A percentile compares a stretch with the other conserved stretches of the same genome.
Conservation (phyloP, 23 red algal genomes). For the Gracilariopsis chorda region DNA sequence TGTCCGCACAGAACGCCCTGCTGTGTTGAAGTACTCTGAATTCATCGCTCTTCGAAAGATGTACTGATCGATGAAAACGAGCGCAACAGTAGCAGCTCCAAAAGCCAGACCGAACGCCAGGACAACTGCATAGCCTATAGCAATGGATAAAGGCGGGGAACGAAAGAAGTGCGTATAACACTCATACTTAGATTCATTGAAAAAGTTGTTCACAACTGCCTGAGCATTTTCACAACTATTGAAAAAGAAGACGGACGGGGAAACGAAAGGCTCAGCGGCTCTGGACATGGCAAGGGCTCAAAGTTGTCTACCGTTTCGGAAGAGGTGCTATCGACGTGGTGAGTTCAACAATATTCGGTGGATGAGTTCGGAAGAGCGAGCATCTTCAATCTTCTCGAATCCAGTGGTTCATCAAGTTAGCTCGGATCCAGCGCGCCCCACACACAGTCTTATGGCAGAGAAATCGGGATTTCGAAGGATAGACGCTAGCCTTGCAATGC, state of each 20-base stretch:
- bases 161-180: constrained; percentile 52
- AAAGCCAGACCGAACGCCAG: constrained; percentile 74
- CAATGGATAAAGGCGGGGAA: neutral
- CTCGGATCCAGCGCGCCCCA: too few species aligned
- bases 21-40: constrained; percentile 90
- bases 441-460: too few species aligned
- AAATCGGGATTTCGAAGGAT: too few species aligned
- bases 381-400: too few species aligned
- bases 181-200: constrained; percentile 37
- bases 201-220: constrained; percentile 37
- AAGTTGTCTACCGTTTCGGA: too few species aligned
- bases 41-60: constrained; percentile 60
- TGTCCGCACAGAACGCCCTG: constrained; percentile 65
- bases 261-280: neutral
- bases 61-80: constrained; percentile 74
- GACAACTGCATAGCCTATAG: constrained; percentile 64
- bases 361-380: too few species aligned
- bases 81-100: constrained; percentile 61
- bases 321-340: too few species aligned
- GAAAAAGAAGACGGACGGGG: neutral
- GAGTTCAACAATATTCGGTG: too few species aligned
- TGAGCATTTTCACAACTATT: neutral
- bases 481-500: too few species aligned
- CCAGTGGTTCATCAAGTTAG: too few species aligned
- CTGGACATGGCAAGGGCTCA: too few species aligned